A percentile compares a stretch with the other conserved stretches of the same genome.
Evolutionary conservation across 169 alveolate genomes (phyloP).

Genomic region (Cystoisospora suis): DNA sequence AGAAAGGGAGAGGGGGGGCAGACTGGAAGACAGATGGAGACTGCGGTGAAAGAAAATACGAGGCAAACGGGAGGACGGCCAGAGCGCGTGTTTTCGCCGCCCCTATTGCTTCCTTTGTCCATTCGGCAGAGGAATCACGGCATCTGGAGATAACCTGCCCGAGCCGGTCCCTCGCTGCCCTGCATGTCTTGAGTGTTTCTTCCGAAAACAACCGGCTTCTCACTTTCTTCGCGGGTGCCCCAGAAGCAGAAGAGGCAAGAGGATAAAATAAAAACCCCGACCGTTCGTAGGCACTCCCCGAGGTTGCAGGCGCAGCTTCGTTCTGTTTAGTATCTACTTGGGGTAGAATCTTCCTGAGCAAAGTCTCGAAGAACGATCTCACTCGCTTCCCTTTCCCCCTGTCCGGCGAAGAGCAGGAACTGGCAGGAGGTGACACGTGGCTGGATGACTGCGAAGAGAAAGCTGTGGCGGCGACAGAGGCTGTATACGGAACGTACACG

Average conservation of each 20-base stretch:
- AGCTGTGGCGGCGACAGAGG: neutral
- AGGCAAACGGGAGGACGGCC: neutral
- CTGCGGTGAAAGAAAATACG: neutral
- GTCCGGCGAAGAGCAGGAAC: neutral
- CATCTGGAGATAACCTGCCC: neutral
- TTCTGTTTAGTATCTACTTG: no score
- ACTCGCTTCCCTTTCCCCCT: neutral
- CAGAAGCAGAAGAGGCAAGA: neutral
- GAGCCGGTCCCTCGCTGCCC: neutral
- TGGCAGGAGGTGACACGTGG: neutral
- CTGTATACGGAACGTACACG: neutral
- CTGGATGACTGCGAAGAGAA: neutral
- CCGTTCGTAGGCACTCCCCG: neutral
- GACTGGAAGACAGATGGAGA: neutral
- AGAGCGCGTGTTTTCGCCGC: neutral
- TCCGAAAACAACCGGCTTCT: neutral
- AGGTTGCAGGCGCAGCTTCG: no score
- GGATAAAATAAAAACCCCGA: neutral
- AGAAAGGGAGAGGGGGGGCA: neutral
- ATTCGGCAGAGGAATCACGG: neutral
- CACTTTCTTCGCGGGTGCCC: neutral
- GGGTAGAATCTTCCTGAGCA: neutral
- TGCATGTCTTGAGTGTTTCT: neutral
- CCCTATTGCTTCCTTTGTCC: neutral
- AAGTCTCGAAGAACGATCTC: neutral